Evolutionary conservation across 129 eudicot species (phyloP), one percentile per base, ranked within the genome.

Genomic region (Scalesia atractyloides): DNA sequence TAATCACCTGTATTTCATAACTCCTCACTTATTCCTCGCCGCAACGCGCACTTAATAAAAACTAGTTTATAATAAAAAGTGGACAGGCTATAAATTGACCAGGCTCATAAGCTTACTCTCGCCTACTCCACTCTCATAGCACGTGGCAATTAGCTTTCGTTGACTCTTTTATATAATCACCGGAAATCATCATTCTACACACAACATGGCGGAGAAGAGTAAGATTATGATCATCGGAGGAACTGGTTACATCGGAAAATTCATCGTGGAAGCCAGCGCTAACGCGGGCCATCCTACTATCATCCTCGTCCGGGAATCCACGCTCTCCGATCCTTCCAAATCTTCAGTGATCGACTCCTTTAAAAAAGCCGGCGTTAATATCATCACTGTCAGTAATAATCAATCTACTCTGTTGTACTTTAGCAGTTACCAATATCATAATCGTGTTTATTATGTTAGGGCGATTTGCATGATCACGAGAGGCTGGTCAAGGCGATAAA

Each of bases 251-350:
- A 80, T 83, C 44, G 87, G 87, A 8, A 83, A 83, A 16, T 83
- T 69, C 58, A 59, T 83, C 33, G 87, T 79, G 0, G 81, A 79
- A 17, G 87, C 87, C 37, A 67, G 84, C 66, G 82, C 59, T 1
- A 82, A 82, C 17, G n/a, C 62, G 15, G 89, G 82, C 3, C 86
- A 85, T 57, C 86, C 89, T 57, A 85, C 86, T 15, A 82, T 78
- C 37, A 67, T 63, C 5, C 81, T 82, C 34, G 75, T 85, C 7
- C 73, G 89, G 34, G 79, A 79, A 64, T 51, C 80, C 14, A 79
- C 89, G 0, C 76, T 82, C 46, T 75, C 86, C 9, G 65, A 76
- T 61, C 76, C 90, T 69, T 70, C 76, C 24, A 85, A 85, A 71
- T 75, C 83, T 3, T 22, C 69, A 0, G 8, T 82, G 39, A 20